Evolutionary conservation across 2,329 filamentous ascomycete species (phyloP).

Genomic region (Xylariaceae sp.): DNA sequence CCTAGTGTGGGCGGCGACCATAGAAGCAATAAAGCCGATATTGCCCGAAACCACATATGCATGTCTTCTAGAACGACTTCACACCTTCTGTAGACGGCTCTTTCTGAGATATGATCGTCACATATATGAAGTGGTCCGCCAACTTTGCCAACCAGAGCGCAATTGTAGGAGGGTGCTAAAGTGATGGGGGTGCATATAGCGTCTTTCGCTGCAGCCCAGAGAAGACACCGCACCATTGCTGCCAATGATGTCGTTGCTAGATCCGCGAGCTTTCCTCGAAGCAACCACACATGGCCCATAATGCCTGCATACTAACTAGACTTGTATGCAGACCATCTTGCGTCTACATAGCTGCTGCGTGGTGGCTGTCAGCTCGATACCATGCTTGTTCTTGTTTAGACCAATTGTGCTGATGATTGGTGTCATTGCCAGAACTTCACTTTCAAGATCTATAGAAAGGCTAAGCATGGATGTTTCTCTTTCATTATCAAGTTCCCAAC

Average conservation of each 20-base stretch:
- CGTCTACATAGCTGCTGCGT: constrained; percentile 13
- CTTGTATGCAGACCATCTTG: constrained; percentile 22
- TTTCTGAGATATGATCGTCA: constrained; percentile 12
- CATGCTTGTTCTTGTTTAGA: neutral
- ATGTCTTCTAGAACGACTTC: constrained; percentile 16
- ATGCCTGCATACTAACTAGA: constrained; percentile 19
- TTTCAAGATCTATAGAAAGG: neutral
- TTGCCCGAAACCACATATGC: constrained; percentile 23
- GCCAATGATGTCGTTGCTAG: constrained; percentile 20
- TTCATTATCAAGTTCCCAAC: neutral
- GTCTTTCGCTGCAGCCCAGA: neutral
- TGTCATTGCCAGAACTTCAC: neutral
- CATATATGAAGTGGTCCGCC: neutral
- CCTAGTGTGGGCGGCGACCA: constrained; percentile 9
- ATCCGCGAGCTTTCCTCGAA: constrained; percentile 3
- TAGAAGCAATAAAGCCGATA: constrained; percentile 28
- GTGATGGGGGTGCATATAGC: neutral
- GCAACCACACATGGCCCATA: constrained; percentile 13
- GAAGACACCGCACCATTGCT: neutral
- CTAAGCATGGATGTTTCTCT: neutral
- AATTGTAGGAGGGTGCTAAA: neutral
- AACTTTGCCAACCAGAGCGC: neutral
- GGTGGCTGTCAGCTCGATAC: constrained; percentile 4
- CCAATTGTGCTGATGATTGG: constrained; percentile 12
- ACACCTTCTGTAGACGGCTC: constrained; percentile 4